Base-by-base conservation (phyloP, 495 filamentous ascomycete species). In the Neurospora sp. region DNA sequence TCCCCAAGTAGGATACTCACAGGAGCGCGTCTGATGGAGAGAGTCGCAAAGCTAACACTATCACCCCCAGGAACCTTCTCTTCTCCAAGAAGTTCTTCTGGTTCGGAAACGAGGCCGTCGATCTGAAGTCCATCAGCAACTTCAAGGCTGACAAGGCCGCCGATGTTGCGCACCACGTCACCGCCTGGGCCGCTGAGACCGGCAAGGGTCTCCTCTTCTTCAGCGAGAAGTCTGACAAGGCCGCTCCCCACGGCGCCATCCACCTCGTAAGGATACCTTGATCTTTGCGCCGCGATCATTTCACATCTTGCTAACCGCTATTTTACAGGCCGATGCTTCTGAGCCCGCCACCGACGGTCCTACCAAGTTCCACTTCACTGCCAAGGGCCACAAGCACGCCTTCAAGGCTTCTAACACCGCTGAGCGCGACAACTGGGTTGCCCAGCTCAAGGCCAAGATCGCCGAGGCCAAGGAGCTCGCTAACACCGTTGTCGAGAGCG, bases 131-230 rank as follows among this genome's bases (percentile, higher is more conserved):
- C 79, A 86, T 97, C 44, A 79, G 85, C 75, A 83, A 83, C 75
- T 98, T 96, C 79, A 90, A 91, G 83, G 90, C 91, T 77, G 96
- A 97, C 88, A 96, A 98, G 91, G 84, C 91, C 66, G 82, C 85
- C 46, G 90, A 92, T 16, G 83, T 91, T 74, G 92, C 92, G 75
- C 91, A 95, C 84, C 89, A 92, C 71, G 92, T 90, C 77, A 91
- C 89, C 77, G 91, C 96, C 54, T 97, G 96, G 92, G 93, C 95
- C 72, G 90, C 87, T 75, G 89, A 96, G 85, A 98, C 96, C 74
- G 95, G 96, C 79, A 97, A 96, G 88, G 96, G 96, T 83, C 91
- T 99, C 8, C 85, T 98, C 41, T 97, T 96, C 87, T 93, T 93
- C 83, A 89, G 90, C 82, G 81, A 82, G 78, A 98, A 98, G 91